These are phyloP conservation scores for Polytolypa hystricis DNA, from an alignment of 2,329 filamentous ascomycete species.

Conservation along the genomic window DNA sequence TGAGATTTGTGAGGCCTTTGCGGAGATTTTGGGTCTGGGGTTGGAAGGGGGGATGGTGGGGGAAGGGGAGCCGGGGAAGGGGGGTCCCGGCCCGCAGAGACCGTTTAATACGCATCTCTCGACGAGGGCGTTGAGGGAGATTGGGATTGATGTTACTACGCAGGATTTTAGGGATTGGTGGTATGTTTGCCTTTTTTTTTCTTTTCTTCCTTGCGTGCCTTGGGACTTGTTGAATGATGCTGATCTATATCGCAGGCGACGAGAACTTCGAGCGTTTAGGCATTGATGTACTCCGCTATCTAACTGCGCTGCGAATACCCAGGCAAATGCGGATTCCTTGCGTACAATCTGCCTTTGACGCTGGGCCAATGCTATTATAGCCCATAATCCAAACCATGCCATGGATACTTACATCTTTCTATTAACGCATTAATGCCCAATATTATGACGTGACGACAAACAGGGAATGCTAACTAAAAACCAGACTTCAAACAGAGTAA, in stretches of 20 bases:
- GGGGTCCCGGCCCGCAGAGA: constrained; percentile 59
- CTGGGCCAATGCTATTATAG: too few relatives aligned
- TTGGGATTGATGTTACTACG: constrained; percentile 65
- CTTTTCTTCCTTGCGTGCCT: constrained; percentile 2
- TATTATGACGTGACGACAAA: too few relatives aligned
- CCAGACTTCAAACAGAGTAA: too few relatives aligned
- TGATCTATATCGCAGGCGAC: constrained; percentile 2
- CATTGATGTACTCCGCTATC: too few relatives aligned
- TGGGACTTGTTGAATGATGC: not conserved
- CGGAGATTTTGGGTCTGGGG: constrained; percentile 66
- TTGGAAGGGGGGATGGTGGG: constrained; percentile 53
- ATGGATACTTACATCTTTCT: too few relatives aligned
- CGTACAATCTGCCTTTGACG: too few relatives aligned
- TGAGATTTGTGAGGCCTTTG: constrained; percentile 69
- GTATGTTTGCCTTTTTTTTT: constrained; percentile 28
- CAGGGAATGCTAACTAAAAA: too few relatives aligned
- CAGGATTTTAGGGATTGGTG: constrained; percentile 74
- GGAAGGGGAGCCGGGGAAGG: constrained; percentile 61
- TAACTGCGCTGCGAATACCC: too few relatives aligned
- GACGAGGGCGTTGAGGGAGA: constrained; percentile 57
- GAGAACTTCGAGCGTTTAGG: constrained; percentile 4
- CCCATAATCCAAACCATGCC: too few relatives aligned
- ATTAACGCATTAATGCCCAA: too few relatives aligned
- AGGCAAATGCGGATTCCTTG: too few relatives aligned
- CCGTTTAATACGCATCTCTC: constrained; percentile 85